Base-by-base conservation (phyloP, 306 rosid species). In the Parietaria judaica region DNA sequence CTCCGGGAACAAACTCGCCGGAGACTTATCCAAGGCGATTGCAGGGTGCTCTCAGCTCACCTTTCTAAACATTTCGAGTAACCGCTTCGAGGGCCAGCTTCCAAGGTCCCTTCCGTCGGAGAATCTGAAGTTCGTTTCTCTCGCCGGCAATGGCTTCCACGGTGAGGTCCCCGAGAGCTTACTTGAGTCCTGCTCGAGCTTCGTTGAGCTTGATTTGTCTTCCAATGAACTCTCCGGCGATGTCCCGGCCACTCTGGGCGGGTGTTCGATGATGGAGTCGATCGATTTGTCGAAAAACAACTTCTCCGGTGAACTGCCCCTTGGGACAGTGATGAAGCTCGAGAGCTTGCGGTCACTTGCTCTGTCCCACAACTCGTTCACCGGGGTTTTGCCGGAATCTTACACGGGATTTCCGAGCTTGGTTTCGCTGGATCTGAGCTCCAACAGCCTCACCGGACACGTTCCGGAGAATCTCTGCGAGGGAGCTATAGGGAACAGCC, bases 391-490 rank as follows among this genome's bases (percentile, higher is more conserved):
- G 58, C 88, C 97, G 3, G 83, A 51, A 48, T 76, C 84, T 2
- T 35, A 86, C 16, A 79, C 97, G 7, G 57, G 68, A 58, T 72
- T 94, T 0, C 17, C 72, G 12, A 23, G n/a, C 36, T 58, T 94
- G 72, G 86, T 84, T 45, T 63, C 70, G 11, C 68, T 94, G 84
- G 99, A 94, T 88, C 95, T 94, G 73, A 86, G 90, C 61, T 81
- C 90, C 4, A 94, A 94, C 61, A 78, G 67, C 71, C 75, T 94
- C 34, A 37, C 72, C 8, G 94, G 97, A 6, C 8, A 65, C 4
- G 79, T 94, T 50, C 94, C 94, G 0, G 15, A 3, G 0, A 61
- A 71, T 17, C 81, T 94, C 0, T 94, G 99, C 51, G 51, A 72
- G 47, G 51, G 71, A 51, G 74, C 56, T 58, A 70, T 77, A 1